Conservation (phyloP, 225 moss, liverwort and hornwort genomes). For the Pseudoscleropodium purum region DNA sequence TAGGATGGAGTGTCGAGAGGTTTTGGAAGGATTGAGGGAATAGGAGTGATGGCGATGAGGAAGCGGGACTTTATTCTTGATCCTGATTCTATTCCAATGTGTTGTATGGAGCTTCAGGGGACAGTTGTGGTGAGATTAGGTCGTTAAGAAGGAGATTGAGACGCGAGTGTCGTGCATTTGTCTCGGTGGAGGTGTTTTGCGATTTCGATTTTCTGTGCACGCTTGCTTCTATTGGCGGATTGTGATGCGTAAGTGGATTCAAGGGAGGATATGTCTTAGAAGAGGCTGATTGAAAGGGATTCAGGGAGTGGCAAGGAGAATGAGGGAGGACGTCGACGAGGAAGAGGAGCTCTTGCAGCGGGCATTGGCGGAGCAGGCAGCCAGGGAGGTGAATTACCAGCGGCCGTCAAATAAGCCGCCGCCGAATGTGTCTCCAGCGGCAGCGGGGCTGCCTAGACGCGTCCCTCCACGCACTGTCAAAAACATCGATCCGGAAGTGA, state of each 20-base stretch:
- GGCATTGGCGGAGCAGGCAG: conserved; percentile 90
- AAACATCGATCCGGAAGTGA: not conserved
- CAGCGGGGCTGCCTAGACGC: conserved; percentile 29
- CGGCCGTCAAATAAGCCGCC: conserved; percentile 41
- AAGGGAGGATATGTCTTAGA: not conserved
- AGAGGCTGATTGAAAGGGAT: not conserved
- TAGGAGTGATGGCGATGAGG: conserved; percentile 50
- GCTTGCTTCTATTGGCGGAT: not conserved
- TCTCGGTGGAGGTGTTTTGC: not conserved
- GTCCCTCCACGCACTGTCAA: conserved; percentile 36
- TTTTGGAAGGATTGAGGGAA: not conserved
- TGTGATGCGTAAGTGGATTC: not conserved
- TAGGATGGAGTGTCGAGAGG: not conserved
- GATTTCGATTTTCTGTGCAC: not conserved
- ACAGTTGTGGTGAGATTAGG: conserved; percentile 1
- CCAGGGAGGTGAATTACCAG: conserved; percentile 65
- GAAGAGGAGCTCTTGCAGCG: conserved; percentile 96
- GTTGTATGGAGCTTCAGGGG: not conserved
- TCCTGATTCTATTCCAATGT: not conserved
- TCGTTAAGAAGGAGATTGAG: not conserved
- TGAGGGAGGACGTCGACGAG: conserved; percentile 80
- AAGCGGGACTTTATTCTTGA: conserved; percentile 13
- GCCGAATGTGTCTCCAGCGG: conserved; percentile 25
- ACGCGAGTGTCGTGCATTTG: not conserved
- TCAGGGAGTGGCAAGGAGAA: conserved; percentile 12